Percentiles rank a stretch among this genome's conserved stretches.
phyloP scores from a whole-genome alignment of 306 rosid species.

The Ziziphus jujuba region DNA sequence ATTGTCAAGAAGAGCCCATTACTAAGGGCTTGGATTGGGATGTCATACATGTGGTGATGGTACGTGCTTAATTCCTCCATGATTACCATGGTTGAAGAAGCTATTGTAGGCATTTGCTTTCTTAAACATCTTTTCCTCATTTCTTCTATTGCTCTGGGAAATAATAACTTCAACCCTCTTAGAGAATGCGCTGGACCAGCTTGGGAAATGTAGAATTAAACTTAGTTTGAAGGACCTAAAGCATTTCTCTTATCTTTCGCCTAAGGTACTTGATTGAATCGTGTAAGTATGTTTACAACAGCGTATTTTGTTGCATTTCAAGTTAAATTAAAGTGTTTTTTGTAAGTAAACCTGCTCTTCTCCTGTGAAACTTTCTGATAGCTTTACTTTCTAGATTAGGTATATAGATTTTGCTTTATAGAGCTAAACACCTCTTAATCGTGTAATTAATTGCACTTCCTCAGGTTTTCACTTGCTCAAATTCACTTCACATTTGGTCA shows the following conservation, averaged over 20 bases:
- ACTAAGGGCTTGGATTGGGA: too few species aligned
- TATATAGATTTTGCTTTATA: not conserved
- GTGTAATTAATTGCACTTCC: too few species aligned
- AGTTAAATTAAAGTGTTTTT: not conserved
- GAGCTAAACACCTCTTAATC: not conserved
- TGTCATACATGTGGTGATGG: too few species aligned
- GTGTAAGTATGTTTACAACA: not conserved
- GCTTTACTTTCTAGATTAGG: not conserved
- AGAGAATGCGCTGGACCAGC: slow-evolving; percentile 55
- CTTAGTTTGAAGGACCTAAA: slow-evolving; percentile 55
- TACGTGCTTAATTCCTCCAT: too few species aligned
- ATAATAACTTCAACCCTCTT: slow-evolving; percentile 30
- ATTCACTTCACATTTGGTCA: too few species aligned
- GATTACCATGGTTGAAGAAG: slow-evolving; percentile 72
- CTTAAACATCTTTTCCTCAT: slow-evolving; percentile 57
- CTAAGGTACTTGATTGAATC: slow-evolving; percentile 51
- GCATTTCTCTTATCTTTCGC: slow-evolving; percentile 62
- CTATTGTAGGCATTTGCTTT: slow-evolving; percentile 70
- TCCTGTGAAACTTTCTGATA: not conserved
- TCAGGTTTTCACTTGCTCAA: too few species aligned
- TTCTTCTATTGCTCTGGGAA: slow-evolving; percentile 51
- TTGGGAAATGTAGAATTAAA: slow-evolving; percentile 48
- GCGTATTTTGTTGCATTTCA: not conserved
- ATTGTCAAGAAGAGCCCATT: too few species aligned
- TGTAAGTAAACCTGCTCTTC: not conserved